A percentile compares a stretch with the other conserved stretches of the same genome.
These are phyloP conservation scores for Coemansia sp. DNA, from an alignment of 192 early-diverging fungal species.

Conservation along the genomic window DNA sequence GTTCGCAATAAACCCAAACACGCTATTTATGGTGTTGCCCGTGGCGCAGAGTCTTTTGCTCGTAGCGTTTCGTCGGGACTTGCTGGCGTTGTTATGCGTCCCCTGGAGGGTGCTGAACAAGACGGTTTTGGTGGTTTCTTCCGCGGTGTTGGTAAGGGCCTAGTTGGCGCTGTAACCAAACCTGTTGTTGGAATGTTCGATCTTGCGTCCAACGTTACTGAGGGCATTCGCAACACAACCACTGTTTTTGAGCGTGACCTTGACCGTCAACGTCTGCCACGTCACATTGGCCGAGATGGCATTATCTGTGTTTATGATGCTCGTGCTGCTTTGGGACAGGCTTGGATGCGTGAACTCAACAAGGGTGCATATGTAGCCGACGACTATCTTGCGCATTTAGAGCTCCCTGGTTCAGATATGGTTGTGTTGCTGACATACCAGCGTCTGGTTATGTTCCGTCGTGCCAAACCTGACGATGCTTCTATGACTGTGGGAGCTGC, in stretches of 20 bases:
- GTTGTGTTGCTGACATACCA: conserved; percentile 80
- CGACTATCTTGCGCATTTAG: conserved; percentile 82
- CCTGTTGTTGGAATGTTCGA: conserved; percentile 95
- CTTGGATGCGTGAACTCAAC: conserved; percentile 78
- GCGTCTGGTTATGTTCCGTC: conserved; percentile 70
- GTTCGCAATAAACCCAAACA: conserved; percentile 88
- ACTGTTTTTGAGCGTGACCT: conserved; percentile 83
- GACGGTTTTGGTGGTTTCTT: conserved; percentile 93
- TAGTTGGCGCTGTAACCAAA: conserved; percentile 93
- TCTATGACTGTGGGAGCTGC: conserved; percentile 45
- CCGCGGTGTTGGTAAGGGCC: conserved; percentile 90
- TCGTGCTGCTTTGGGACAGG: conserved; percentile 81
- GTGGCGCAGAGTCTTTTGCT: conserved; percentile 82
- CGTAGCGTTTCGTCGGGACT: conserved; percentile 83
- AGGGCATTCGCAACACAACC: conserved; percentile 92
- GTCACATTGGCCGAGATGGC: conserved; percentile 79
- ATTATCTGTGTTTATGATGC: conserved; percentile 74
- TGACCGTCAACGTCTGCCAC: conserved; percentile 80
- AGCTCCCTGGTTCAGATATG: conserved; percentile 80
- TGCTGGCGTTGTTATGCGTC: conserved; percentile 82
- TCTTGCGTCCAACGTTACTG: conserved; percentile 88
- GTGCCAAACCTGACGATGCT: conserved; percentile 44
- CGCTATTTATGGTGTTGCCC: conserved; percentile 81
- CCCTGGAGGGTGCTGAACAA: conserved; percentile 82
- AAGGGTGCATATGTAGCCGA: conserved; percentile 78